Evolutionary conservation across 2,329 filamentous ascomycete genomes (phyloP).

Genomic region (Xylariales sp.): DNA sequence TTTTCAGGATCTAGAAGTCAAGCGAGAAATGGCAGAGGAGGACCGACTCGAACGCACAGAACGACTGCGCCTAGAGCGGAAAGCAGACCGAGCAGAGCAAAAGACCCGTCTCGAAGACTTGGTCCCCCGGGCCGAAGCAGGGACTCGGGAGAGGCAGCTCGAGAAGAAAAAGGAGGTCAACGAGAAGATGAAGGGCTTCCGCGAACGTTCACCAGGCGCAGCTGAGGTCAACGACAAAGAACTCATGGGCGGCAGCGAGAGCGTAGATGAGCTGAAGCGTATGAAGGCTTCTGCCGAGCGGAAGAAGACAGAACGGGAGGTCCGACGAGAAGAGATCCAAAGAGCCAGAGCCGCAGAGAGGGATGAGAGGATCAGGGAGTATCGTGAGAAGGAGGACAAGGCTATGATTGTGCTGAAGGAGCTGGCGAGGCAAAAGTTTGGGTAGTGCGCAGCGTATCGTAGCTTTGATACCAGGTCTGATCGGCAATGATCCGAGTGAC

Average conservation of each 20-base stretch:
- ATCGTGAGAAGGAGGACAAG: conserved; percentile 72
- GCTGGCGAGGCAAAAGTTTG: conserved; percentile 76
- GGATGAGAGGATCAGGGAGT: conserved; percentile 67
- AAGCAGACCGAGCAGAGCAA: conserved; percentile 59
- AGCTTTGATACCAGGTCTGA: too few species aligned
- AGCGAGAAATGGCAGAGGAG: conserved; percentile 44
- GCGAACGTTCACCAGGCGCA: conserved; percentile 59
- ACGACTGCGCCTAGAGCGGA: conserved; percentile 57
- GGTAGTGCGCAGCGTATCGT: too few species aligned
- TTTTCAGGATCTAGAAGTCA: conserved; percentile 66
- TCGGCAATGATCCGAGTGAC: too few species aligned
- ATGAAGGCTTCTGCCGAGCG: conserved; percentile 60
- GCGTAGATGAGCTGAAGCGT: conserved; percentile 63
- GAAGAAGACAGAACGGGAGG: conserved; percentile 79
- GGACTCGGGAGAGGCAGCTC: conserved; percentile 74
- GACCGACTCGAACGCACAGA: conserved; percentile 42
- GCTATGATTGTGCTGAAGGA: conserved; percentile 78
- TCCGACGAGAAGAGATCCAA: conserved; percentile 74
- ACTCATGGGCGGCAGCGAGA: conserved; percentile 67
- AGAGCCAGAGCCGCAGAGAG: conserved; percentile 73
- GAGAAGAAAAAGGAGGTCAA: conserved; percentile 78
- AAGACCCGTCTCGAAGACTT: conserved; percentile 76
- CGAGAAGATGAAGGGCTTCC: conserved; percentile 69
- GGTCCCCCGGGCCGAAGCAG: conserved; percentile 74
- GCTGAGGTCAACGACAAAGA: conserved; percentile 65